These are phyloP conservation scores for Metschnikowia colocasiae DNA, from an alignment of 805 yeast genomes.

Conservation along the genomic window DNA sequence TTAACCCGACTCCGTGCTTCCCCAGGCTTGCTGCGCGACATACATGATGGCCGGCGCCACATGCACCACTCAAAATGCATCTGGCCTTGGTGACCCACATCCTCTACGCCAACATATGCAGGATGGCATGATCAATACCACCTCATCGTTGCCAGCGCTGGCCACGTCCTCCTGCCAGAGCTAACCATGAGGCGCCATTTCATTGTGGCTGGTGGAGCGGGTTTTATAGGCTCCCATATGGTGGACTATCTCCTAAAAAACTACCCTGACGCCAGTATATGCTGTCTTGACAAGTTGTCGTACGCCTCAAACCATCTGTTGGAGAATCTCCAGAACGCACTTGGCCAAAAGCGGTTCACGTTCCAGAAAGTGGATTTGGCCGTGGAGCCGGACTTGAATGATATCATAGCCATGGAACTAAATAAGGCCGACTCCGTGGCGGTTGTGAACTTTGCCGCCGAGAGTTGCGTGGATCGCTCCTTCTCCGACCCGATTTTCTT, in stretches of 20 bases:
- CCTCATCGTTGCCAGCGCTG: background rate
- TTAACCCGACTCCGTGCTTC: background rate
- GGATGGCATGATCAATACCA: background rate
- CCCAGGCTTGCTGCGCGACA: slow-evolving; percentile 1
- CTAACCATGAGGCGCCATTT: slow-evolving; percentile 14
- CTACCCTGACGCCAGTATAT: slow-evolving; percentile 30
- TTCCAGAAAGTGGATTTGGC: slow-evolving; percentile 36
- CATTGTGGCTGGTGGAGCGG: slow-evolving; percentile 55
- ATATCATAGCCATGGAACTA: slow-evolving; percentile 11
- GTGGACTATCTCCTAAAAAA: slow-evolving; percentile 31
- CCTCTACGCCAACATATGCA: background rate
- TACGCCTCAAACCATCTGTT: slow-evolving; percentile 41
- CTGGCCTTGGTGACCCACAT: background rate
- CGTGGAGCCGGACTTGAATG: slow-evolving; percentile 16
- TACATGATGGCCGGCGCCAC: background rate
- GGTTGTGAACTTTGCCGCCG: slow-evolving; percentile 53
- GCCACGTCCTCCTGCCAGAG: background rate
- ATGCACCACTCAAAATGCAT: background rate
- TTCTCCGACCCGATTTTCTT: slow-evolving; percentile 43
- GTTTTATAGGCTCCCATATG: slow-evolving; percentile 53
- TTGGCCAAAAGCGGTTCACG: slow-evolving; percentile 19
- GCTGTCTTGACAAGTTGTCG: slow-evolving; percentile 45
- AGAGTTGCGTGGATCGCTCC: slow-evolving; percentile 52
- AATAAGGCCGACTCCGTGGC: slow-evolving; percentile 13
- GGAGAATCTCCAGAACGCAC: slow-evolving; percentile 16